Percentiles rank a stretch among this genome's conserved stretches.
These are phyloP conservation scores for Neurospora sublineolata DNA, from an alignment of 495 filamentous ascomycete species.

Conservation along the genomic window DNA sequence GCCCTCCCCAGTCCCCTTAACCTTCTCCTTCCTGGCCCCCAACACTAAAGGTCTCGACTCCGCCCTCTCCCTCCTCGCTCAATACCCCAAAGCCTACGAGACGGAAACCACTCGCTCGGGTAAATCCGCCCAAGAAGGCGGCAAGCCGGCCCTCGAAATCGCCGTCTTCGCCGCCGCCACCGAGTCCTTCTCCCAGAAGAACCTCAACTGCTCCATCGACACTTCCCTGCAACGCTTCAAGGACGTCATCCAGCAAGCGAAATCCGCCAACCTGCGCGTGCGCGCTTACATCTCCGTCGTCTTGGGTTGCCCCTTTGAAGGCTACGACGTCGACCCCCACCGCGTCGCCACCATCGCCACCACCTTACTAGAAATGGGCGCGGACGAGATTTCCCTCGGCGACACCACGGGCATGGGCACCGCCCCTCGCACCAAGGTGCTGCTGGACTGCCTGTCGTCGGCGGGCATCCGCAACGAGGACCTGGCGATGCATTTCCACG, in stretches of 20 bases:
- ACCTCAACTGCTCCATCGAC: constrained; percentile 81
- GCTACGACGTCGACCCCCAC: constrained; percentile 64
- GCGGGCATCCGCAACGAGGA: constrained; percentile 72
- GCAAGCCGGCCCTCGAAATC: constrained; percentile 51
- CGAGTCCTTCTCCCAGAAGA: constrained; percentile 79
- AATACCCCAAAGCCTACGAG: constrained; percentile 27
- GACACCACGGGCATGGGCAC: constrained; percentile 98
- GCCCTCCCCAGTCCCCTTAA: constrained; percentile 51
- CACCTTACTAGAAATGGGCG: constrained; percentile 82
- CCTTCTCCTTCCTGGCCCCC: constrained; percentile 88
- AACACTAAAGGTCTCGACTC: constrained; percentile 67
- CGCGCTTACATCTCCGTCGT: constrained; percentile 93
- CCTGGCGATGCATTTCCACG: constrained; percentile 88
- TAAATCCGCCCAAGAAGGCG: constrained; percentile 18
- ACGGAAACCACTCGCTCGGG: constrained; percentile 16
- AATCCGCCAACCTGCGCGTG: constrained; percentile 53
- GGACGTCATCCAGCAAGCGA: constrained; percentile 64
- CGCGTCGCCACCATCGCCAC: constrained; percentile 77
- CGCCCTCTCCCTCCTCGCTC: constrained; percentile 33
- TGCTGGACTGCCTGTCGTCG: constrained; percentile 57
- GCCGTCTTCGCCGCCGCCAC: constrained; percentile 90
- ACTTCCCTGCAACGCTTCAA: constrained; percentile 67
- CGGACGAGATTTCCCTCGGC: constrained; percentile 84
- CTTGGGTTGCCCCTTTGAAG: constrained; percentile 89
- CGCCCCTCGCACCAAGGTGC: constrained; percentile 60